phyloP scores from a whole-genome alignment of 495 filamentous ascomycete genomes.

The Penicillium steckii region DNA sequence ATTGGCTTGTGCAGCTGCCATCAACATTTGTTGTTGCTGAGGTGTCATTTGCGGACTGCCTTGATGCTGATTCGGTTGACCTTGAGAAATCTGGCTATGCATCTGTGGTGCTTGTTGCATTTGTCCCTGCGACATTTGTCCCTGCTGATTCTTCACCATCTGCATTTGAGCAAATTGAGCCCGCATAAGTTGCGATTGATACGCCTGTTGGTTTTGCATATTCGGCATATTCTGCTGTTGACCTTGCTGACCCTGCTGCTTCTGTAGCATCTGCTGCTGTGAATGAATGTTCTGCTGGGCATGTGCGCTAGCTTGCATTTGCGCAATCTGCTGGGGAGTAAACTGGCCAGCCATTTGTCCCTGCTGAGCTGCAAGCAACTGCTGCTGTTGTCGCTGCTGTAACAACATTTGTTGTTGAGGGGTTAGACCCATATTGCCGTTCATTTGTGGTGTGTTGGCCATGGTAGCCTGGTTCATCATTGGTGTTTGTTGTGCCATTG shows the following conservation, averaged over 20 bases:
- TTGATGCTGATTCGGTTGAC: conserved; percentile 36
- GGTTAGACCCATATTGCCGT: conserved; percentile 33
- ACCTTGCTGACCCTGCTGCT: conserved; percentile 34
- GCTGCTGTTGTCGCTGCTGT: conserved; percentile 51
- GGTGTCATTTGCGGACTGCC: conserved; percentile 16
- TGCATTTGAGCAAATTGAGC: conserved; percentile 43
- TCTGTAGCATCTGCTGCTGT: conserved; percentile 41
- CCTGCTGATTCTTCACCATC: conserved; percentile 39
- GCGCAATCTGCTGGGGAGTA: conserved; percentile 45
- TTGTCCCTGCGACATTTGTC: conserved; percentile 1
- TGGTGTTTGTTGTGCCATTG: conserved; percentile 57
- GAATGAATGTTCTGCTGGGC: conserved; percentile 55
- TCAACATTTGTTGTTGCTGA: conserved; percentile 41
- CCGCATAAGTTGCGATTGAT: conserved; percentile 45
- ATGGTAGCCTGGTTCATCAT: conserved; percentile 55
- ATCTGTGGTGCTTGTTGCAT: background rate
- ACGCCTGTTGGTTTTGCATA: conserved; percentile 44
- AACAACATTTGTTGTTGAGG: conserved; percentile 47
- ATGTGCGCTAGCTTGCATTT: conserved; percentile 44
- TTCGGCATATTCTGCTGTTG: conserved; percentile 37
- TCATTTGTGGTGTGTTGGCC: conserved; percentile 45
- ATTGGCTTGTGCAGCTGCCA: conserved; percentile 43
- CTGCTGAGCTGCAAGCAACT: conserved; percentile 49
- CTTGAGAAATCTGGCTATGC: conserved; percentile 11
- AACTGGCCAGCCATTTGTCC: conserved; percentile 45